These are phyloP conservation scores for Wickerhamomyces subpelliculosus DNA, from an alignment of 805 yeast genomes.

Conservation along the genomic window DNA sequence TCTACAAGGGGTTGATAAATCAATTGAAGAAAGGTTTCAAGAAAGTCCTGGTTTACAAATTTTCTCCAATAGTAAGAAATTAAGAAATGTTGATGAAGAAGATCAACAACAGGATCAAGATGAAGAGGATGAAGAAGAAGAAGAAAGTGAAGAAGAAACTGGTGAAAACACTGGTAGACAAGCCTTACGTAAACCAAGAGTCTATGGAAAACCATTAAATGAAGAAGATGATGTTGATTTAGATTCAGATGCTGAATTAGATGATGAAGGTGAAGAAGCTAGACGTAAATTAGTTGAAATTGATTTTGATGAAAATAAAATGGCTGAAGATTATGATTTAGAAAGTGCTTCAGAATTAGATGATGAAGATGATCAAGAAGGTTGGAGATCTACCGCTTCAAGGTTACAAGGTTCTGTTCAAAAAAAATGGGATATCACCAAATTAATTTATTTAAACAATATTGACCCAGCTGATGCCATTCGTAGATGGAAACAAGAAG, in stretches of 20 bases:
- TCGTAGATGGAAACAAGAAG: conserved; percentile 60
- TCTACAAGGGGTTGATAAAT: conserved; percentile 61
- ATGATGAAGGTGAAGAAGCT: conserved; percentile 31
- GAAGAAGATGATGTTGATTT: conserved; percentile 39
- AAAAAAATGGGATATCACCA: conserved; percentile 73
- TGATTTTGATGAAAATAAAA: conserved; percentile 34
- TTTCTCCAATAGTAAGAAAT: conserved; percentile 54
- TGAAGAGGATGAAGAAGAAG: conserved; percentile 28
- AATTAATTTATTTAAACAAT: conserved; percentile 72
- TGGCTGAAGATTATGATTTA: conserved; percentile 28
- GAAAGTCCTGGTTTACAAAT: conserved; percentile 69
- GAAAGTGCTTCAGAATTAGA: conserved; percentile 50
- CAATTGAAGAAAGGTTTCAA: conserved; percentile 49
- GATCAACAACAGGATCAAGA: conserved; percentile 31
- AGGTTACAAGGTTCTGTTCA: conserved; percentile 46
- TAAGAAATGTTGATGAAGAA: conserved; percentile 36
- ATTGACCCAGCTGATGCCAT: conserved; percentile 69
- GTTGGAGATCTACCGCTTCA: conserved; percentile 45
- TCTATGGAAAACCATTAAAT: conserved; percentile 45
- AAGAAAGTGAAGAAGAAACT: conserved; percentile 23
- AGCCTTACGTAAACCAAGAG: conserved; percentile 52
- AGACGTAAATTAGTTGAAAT: conserved; percentile 39
- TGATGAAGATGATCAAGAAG: conserved; percentile 28
- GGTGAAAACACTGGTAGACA: conserved; percentile 53
- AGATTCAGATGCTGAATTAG: conserved; percentile 37